Conservation (phyloP, 2,329 filamentous ascomycete species). For the Trichoderma sp. region DNA sequence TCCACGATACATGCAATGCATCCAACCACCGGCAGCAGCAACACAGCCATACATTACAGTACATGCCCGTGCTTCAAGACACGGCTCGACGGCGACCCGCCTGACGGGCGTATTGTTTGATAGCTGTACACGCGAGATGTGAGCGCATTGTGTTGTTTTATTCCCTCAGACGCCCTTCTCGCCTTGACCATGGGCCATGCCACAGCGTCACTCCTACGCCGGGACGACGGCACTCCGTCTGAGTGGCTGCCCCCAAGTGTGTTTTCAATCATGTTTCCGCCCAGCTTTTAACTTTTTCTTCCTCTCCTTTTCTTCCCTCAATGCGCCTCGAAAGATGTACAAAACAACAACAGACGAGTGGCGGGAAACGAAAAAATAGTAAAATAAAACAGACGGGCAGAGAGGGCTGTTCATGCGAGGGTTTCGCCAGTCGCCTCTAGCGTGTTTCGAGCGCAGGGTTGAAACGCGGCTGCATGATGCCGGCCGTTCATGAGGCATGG, state of each 20-base stretch:
- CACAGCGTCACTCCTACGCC: neutral
- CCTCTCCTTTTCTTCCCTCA: neutral
- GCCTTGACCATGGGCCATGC: too few species aligned
- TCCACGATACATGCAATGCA: neutral
- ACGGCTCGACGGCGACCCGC: neutral
- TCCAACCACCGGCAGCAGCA: neutral
- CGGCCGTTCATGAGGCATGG: constrained; percentile 6
- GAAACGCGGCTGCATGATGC: constrained; percentile 15
- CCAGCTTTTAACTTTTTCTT: neutral
- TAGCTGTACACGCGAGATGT: neutral
- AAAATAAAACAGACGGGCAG: too few species aligned
- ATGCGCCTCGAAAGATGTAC: neutral
- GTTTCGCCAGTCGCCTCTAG: constrained; percentile 34
- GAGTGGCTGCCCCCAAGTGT: neutral
- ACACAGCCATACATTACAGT: neutral
- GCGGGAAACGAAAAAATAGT: neutral
- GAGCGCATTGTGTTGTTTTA: neutral
- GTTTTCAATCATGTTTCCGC: neutral
- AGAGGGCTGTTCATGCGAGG: neutral
- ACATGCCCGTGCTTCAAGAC: neutral
- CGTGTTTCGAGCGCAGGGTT: constrained; percentile 45
- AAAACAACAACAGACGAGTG: neutral
- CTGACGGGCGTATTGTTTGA: neutral
- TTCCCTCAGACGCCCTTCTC: neutral
- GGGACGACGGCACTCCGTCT: neutral